Percentiles rank a stretch among this genome's conserved stretches.
Evolutionary conservation across 768 basidiomycete species (phyloP).

Genomic region (Mycena filopes): DNA sequence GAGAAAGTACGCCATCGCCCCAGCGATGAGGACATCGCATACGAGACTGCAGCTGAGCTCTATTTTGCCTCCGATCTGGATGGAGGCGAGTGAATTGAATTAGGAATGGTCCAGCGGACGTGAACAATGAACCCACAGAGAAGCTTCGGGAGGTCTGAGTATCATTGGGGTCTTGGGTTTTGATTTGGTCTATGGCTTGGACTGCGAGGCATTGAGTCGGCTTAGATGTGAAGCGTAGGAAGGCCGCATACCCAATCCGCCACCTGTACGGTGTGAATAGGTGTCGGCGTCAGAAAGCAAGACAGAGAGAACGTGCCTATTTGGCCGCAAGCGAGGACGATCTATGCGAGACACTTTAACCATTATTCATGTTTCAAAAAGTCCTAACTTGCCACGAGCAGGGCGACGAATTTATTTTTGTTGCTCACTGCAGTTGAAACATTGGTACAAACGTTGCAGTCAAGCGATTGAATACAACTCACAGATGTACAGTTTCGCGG

Average conservation of each 20-base stretch:
- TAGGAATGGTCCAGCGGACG: background rate
- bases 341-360: background rate
- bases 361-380: too few relatives aligned
- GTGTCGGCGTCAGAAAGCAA: background rate
- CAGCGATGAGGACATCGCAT: slow-evolving; percentile 2
- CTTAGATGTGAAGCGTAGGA: background rate
- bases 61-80: background rate
- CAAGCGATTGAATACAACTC: background rate
- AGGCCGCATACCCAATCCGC: background rate
- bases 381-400: background rate
- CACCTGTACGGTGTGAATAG: background rate
- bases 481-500: slow-evolving; percentile 2
- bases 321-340: background rate
- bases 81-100: too few relatives aligned
- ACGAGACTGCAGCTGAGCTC: slow-evolving; percentile 7
- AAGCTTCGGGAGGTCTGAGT: background rate
- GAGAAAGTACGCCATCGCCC: slow-evolving; percentile 5
- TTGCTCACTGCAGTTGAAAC: slow-evolving; percentile 1
- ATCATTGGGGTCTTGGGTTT: background rate
- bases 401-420: background rate
- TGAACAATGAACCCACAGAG: too few relatives aligned
- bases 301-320: background rate
- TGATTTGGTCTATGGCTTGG: background rate
- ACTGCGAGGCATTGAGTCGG: background rate
- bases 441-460: background rate